Evolutionary conservation across 2,329 filamentous ascomycete genomes (phyloP).

Genomic region (Purpureocillium lavendulum): DNA sequence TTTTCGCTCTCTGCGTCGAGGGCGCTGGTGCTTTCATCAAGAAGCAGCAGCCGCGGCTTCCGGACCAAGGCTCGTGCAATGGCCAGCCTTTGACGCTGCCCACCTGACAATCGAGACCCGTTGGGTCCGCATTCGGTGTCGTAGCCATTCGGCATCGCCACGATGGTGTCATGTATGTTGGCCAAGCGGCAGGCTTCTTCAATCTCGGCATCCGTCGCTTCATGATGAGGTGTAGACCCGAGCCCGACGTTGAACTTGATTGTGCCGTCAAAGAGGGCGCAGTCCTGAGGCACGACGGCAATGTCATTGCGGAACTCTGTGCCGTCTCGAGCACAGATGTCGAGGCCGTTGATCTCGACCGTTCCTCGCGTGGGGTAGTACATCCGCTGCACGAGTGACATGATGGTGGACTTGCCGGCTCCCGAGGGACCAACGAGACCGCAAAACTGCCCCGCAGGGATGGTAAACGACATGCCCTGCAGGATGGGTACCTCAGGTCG

Average conservation of each 20-base stretch:
- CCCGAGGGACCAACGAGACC: constrained; percentile 59
- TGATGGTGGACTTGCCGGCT: constrained; percentile 59
- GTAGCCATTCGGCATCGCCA: constrained; percentile 54
- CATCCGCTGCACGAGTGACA: constrained; percentile 45
- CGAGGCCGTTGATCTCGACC: constrained; percentile 34
- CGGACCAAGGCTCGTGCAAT: constrained; percentile 72
- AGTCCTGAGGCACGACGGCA: constrained; percentile 49
- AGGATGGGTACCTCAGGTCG: constrained; percentile 51
- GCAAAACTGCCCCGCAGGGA: constrained; percentile 51
- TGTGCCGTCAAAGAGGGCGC: constrained; percentile 48
- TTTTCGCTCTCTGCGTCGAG: constrained; percentile 64
- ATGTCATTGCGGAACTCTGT: constrained; percentile 42
- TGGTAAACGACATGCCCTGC: constrained; percentile 43
- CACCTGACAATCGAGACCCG: constrained; percentile 66
- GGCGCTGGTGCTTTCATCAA: constrained; percentile 76
- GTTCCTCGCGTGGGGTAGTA: constrained; percentile 33
- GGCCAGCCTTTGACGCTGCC: constrained; percentile 69
- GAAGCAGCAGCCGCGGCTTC: constrained; percentile 61
- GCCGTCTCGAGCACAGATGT: constrained; percentile 33
- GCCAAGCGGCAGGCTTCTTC: constrained; percentile 58
- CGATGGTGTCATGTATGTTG: constrained; percentile 63
- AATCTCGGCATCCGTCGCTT: constrained; percentile 51
- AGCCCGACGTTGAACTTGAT: constrained; percentile 48
- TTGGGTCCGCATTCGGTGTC: constrained; percentile 62
- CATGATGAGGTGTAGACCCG: constrained; percentile 43